These are phyloP conservation scores for Suillus subaureus DNA, from an alignment of 768 basidiomycete species.

Conservation along the genomic window DNA sequence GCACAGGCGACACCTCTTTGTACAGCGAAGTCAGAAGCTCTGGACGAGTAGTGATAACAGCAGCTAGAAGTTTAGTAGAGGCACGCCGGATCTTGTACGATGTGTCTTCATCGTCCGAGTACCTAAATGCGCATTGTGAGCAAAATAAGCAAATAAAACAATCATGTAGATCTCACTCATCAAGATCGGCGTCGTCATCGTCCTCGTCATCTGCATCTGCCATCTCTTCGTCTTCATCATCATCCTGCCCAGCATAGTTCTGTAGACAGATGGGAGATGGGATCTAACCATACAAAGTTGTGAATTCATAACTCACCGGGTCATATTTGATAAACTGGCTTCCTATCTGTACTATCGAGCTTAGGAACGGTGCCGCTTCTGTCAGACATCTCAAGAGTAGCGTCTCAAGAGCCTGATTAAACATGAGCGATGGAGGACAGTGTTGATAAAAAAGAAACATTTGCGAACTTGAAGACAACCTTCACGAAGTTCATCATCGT, in stretches of 20 bases:
- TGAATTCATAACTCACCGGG: conserved; percentile 53
- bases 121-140: conserved; percentile 47
- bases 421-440: conserved; percentile 19
- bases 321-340: conserved; percentile 88
- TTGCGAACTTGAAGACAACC: conserved; percentile 67
- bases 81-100: conserved; percentile 97
- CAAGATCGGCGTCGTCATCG: conserved; percentile 78
- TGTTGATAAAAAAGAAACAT: conserved; percentile 1
- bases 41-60: conserved; percentile 86
- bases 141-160: not conserved
- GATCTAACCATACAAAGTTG: not conserved
- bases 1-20: conserved; percentile 80
- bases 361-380: conserved; percentile 76
- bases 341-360: conserved; percentile 68
- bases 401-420: conserved; percentile 75
- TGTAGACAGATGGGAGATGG: conserved; percentile 31
- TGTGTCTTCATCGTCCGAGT: conserved; percentile 97
- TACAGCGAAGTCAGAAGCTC: conserved; percentile 82
- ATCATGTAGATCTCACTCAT: conserved; percentile 55
- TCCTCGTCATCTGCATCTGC: conserved; percentile 63
- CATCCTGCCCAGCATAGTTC: conserved; percentile 78
- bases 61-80: conserved; percentile 86
- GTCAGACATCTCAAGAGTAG: conserved; percentile 81
- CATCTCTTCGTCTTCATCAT: conserved; percentile 65
- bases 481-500: conserved; percentile 86